Percentiles rank a stretch among this genome's conserved stretches.
Evolutionary conservation across 106 monocot genomes (phyloP).

Genomic region (Acorus gramineus): DNA sequence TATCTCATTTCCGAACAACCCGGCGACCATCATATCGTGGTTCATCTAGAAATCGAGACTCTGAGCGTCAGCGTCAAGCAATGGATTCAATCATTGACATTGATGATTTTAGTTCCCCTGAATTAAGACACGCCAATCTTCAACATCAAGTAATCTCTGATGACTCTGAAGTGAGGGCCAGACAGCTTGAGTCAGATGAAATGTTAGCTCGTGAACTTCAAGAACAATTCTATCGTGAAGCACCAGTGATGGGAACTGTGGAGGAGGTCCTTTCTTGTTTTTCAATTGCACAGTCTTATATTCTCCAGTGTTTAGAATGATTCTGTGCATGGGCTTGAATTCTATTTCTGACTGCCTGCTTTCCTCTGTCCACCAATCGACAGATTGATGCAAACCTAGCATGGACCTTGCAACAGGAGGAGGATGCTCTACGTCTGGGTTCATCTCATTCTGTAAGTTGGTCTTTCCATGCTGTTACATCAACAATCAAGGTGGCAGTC

Average conservation of each 20-base stretch:
- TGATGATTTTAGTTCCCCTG: constrained; percentile 42
- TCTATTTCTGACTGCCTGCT: no score
- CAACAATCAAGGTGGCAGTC: no score
- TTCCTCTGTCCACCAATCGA: neutral
- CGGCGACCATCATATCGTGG: constrained; percentile 13
- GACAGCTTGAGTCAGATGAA: constrained; percentile 71
- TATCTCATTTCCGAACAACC: constrained; percentile 6
- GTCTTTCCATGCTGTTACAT: no score
- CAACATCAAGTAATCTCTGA: constrained; percentile 10
- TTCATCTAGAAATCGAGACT: constrained; percentile 13
- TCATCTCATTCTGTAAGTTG: no score
- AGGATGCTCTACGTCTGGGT: constrained; percentile 11
- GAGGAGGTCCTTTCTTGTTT: constrained; percentile 33
- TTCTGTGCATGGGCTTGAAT: no score
- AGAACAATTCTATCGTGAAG: constrained; percentile 66
- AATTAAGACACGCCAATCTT: constrained; percentile 4
- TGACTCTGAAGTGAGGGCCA: constrained; percentile 10
- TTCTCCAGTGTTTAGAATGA: neutral
- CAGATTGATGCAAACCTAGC: constrained; percentile 49
- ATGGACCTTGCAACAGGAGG: constrained; percentile 50
- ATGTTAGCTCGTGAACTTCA: constrained; percentile 72
- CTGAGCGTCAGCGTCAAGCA: neutral
- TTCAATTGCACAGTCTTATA: neutral
- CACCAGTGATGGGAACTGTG: constrained; percentile 14
- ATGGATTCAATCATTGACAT: constrained; percentile 43